Evolutionary conservation across 805 yeast genomes (phyloP), one percentile per base, ranked within the genome.

Genomic region (Jamesozyma rosinii): DNA sequence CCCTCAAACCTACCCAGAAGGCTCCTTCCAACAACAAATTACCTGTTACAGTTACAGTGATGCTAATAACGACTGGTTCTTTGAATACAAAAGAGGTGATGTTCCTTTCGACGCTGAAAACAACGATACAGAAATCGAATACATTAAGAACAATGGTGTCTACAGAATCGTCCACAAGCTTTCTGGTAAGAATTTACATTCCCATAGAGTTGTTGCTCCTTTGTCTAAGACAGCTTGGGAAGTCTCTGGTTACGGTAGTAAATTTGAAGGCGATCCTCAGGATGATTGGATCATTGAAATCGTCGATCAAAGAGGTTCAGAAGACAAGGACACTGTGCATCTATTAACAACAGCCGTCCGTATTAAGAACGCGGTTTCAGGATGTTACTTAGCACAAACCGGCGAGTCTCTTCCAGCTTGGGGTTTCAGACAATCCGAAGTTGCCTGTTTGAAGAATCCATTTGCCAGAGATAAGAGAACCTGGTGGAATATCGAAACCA

Each of bases 231-330:
- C 70, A 30, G 75, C 75, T 41, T 82, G 71, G 66, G 99, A 92
- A 67, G 95, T 86, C 10, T 76, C 95, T 11, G 85, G 95, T 56
- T 87, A 86, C 57, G 95, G 96, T 43, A 75, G 75, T 47, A 69
- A 72, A 36, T 71, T 74, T 0, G 57, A 77, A 42, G 89, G 92
- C 48, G 97, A 90, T 57, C 63, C 63, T 9, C 81, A 83, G 55
- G 97, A 89, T 60, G 81, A 92, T 64, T 92, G 98, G 98, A 69
- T 82, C 30, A 69, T 90, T 34, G 95, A 90, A 67, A 72, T 90
- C 51, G 83, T 76, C 40, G 76, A 76, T 38, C 90, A 83, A 60
- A 29, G 26, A 26, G 72, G 71, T 32, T 56, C 66, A 41, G 84
- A 83, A 60, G 70, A 71, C 46, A 57, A 61, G 9, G 53, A 64